phyloP scores from a whole-genome alignment of 1,139 yeast species.

The Magnusiomyces tetraspermus region DNA sequence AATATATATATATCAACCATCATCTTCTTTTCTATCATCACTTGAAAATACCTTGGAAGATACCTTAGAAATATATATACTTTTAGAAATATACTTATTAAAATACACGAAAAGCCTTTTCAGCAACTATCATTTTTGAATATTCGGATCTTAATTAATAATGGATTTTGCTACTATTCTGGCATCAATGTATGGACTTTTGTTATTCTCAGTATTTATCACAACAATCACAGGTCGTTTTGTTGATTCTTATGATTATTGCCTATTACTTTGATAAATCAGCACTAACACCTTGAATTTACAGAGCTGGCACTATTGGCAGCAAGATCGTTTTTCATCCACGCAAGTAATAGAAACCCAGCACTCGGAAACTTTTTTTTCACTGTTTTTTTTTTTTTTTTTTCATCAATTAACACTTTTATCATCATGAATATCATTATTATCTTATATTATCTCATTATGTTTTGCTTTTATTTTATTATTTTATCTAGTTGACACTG shows the following conservation, averaged over 20 bases:
- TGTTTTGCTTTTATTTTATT: too few species aligned
- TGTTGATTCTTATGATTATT: neutral
- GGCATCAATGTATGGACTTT: conserved; percentile 2
- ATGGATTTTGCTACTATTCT: conserved; percentile 3
- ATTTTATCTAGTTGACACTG: conserved; percentile 29
- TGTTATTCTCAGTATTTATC: neutral
- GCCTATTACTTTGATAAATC: too few species aligned
- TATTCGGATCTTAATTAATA: neutral
- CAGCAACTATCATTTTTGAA: neutral
- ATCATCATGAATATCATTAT: neutral
- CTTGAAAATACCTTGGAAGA: too few species aligned
- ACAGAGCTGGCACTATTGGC: conserved; percentile 31
- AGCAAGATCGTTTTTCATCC: conserved; percentile 33
- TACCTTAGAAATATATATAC: too few species aligned
- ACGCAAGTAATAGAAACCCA: conserved; percentile 24
- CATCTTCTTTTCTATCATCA: too few species aligned
- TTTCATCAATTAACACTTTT: neutral
- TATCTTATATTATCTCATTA: too few species aligned
- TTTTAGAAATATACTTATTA: too few species aligned
- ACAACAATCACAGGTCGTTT: neutral
- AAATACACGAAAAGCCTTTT: neutral
- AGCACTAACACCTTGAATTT: too few species aligned
- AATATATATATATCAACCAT: too few species aligned
- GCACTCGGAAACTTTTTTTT: too few species aligned
- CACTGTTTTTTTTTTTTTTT: neutral